Conservation (phyloP, 805 yeast genomes). For the Candida succiphila region DNA sequence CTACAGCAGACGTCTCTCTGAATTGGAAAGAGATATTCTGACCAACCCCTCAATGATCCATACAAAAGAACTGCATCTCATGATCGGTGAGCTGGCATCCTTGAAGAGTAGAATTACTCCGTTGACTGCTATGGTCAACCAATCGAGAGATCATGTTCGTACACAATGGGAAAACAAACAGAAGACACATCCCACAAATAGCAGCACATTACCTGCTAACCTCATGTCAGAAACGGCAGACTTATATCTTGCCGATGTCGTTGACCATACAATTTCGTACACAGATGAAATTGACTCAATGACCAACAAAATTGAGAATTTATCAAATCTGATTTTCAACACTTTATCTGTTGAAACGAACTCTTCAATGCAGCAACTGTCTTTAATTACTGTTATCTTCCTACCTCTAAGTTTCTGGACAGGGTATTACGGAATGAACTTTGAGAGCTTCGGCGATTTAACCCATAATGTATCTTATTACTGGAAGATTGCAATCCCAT, state of each 20-base stretch:
- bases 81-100: conserved; percentile 42
- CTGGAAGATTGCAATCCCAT: conserved; percentile 37
- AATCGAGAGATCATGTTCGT: conserved; percentile 30
- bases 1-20: conserved; percentile 35
- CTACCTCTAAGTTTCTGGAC: conserved; percentile 52
- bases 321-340: conserved; percentile 44
- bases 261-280: conserved; percentile 43
- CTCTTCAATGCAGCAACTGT: conserved; percentile 42
- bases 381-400: conserved; percentile 48
- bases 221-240: conserved; percentile 32
- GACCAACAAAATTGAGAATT: conserved; percentile 39
- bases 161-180: background rate
- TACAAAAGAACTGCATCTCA: conserved; percentile 41
- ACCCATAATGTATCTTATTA: conserved; percentile 29
- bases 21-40: conserved; percentile 41
- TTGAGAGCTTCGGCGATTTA: conserved; percentile 30
- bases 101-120: conserved; percentile 39
- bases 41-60: conserved; percentile 38
- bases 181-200: conserved; percentile 1
- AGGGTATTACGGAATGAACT: conserved; percentile 54
- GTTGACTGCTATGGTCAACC: conserved; percentile 33
- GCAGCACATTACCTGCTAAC: conserved; percentile 1
- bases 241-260: conserved; percentile 43
- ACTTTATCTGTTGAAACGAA: conserved; percentile 47
- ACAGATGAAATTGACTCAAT: conserved; percentile 46